These are phyloP conservation scores for Yamadazyma insecticola DNA, from an alignment of 805 yeast species.

Conservation along the genomic window DNA sequence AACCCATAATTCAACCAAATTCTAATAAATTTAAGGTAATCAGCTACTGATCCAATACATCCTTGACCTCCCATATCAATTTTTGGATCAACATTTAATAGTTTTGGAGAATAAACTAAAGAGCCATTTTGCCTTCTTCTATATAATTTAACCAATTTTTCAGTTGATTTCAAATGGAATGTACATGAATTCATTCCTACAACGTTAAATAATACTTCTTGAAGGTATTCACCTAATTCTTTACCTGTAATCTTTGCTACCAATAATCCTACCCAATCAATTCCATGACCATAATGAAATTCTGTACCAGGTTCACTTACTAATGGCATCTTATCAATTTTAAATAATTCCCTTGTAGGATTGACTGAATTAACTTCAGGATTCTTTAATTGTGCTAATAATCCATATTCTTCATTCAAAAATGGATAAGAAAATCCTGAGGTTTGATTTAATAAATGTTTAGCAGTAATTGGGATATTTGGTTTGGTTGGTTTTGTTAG, in stretches of 20 bases:
- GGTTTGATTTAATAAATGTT: slow-evolving; percentile 26
- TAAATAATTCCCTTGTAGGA: slow-evolving; percentile 22
- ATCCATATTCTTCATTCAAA: slow-evolving; percentile 23
- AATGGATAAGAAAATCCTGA: slow-evolving; percentile 35
- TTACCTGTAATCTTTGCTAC: slow-evolving; percentile 30
- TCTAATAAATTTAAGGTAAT: slow-evolving; percentile 35
- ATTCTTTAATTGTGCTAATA: slow-evolving; percentile 10
- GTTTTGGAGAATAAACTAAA: slow-evolving; percentile 2
- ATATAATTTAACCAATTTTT: slow-evolving; percentile 13
- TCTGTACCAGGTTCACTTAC: slow-evolving; percentile 34
- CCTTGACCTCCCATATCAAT: slow-evolving; percentile 45
- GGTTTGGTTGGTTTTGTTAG: slow-evolving; percentile 20
- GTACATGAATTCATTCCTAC: slow-evolving; percentile 29
- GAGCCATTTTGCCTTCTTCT: slow-evolving; percentile 13
- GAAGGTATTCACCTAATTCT: slow-evolving; percentile 26
- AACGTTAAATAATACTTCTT: slow-evolving; percentile 27
- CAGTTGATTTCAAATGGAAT: slow-evolving; percentile 14
- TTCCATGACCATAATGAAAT: slow-evolving; percentile 34
- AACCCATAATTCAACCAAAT: slow-evolving; percentile 36
- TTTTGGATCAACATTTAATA: slow-evolving; percentile 14
- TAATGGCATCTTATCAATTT: slow-evolving; percentile 22
- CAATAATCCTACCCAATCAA: slow-evolving; percentile 37
- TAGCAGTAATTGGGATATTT: slow-evolving; percentile 17
- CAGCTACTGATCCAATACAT: slow-evolving; percentile 31
- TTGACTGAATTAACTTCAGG: slow-evolving; percentile 5